Percentiles rank a stretch among this genome's conserved stretches.
phyloP scores from a whole-genome alignment of 176 grass and related monocot genomes.

The Luzula sylvatica region DNA sequence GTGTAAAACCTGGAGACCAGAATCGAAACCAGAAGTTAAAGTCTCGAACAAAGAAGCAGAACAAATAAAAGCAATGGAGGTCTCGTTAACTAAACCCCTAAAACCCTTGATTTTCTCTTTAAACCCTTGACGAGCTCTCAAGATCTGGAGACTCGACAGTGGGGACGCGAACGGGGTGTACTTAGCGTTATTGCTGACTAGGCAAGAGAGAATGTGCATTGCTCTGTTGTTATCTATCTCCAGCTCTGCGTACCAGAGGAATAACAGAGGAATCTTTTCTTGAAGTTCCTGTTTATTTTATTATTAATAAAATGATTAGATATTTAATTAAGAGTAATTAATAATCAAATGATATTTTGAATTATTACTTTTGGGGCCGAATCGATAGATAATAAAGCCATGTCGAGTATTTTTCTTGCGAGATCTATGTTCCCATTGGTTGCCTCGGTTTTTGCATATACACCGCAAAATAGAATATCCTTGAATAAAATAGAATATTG shows the following conservation, averaged over 20 bases:
- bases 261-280: slow-evolving; percentile 61
- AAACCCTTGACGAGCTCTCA: slow-evolving; percentile 84
- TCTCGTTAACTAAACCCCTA: slow-evolving; percentile 43
- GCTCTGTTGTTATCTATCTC: slow-evolving; percentile 62
- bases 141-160: slow-evolving; percentile 54
- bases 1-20: slow-evolving; percentile 73
- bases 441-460: slow-evolving; percentile 82
- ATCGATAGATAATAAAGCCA: slow-evolving; percentile 74
- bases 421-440: slow-evolving; percentile 65
- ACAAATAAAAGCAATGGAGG: slow-evolving; percentile 67
- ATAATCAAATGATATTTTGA: slow-evolving; percentile 10
- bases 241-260: slow-evolving; percentile 82
- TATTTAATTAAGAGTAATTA: neutral
- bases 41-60: slow-evolving; percentile 79
- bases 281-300: slow-evolving; percentile 62
- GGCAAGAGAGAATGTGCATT: slow-evolving; percentile 71
- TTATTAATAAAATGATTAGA: neutral
- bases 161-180: slow-evolving; percentile 49
- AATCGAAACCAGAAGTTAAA: slow-evolving; percentile 61
- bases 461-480: slow-evolving; percentile 87
- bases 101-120: slow-evolving; percentile 82
- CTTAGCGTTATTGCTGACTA: slow-evolving; percentile 46
- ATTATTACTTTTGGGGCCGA: slow-evolving; percentile 56
- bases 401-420: slow-evolving; percentile 96
- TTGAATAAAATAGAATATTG: slow-evolving; percentile 21